These are phyloP conservation scores for Tubosaeta sp. DNA, from an alignment of 768 basidiomycete genomes.

Conservation along the genomic window DNA sequence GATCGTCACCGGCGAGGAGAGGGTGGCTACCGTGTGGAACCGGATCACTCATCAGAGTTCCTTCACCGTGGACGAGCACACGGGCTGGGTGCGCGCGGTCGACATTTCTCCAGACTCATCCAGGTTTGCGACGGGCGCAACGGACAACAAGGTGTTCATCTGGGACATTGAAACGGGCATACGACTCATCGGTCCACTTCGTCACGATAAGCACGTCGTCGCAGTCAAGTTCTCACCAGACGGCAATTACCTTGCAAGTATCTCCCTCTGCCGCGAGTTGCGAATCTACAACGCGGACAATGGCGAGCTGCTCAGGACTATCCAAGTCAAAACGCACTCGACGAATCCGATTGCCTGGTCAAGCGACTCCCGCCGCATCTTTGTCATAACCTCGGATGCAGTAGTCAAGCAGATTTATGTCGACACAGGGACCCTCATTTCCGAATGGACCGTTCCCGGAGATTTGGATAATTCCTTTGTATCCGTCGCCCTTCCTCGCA, in stretches of 20 bases:
- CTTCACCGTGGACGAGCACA: conserved; percentile 2
- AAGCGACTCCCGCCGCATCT: conserved; percentile 4
- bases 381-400: not conserved
- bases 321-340: not conserved
- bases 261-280: conserved; percentile 1
- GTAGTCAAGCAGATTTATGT: not conserved
- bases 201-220: conserved; percentile 5
- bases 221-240: conserved; percentile 11
- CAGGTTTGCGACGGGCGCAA: conserved; percentile 5
- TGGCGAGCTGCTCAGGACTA: not conserved
- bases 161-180: conserved; percentile 8
- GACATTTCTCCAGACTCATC: conserved; percentile 7
- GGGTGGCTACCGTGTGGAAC: conserved; percentile 3
- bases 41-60: not conserved
- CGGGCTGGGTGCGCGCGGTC: not conserved
- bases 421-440: conserved; percentile 6
- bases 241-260: not conserved
- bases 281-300: conserved; percentile 9
- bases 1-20: conserved; percentile 3
- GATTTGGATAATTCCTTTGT: conserved; percentile 3
- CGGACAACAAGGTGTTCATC: conserved; percentile 3
- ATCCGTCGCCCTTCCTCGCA: conserved; percentile 1
- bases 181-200: conserved; percentile 8
- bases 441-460: conserved; percentile 1
- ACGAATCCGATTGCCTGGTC: conserved; percentile 6